A percentile compares a stretch with the other conserved stretches of the same genome.
Conservation (phyloP, 306 rosid genomes). For the Malus sieversii region DNA sequence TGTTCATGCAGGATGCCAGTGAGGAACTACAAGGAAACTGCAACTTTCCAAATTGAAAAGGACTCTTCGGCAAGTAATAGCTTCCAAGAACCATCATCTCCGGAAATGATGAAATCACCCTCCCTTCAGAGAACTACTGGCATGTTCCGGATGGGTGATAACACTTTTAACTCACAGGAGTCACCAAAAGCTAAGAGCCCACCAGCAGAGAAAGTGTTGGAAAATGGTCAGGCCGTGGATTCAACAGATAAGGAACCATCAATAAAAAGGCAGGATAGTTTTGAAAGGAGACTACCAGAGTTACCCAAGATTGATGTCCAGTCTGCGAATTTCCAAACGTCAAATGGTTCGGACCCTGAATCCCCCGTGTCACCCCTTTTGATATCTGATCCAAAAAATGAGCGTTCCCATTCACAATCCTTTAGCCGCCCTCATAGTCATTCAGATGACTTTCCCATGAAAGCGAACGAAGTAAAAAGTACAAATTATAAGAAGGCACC, state of each 20-base stretch:
- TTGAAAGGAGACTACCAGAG: constrained; percentile 91
- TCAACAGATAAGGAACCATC: constrained; percentile 74
- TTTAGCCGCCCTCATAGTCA: constrained; percentile 90
- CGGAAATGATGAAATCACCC: constrained; percentile 89
- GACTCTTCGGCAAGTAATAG: constrained; percentile 85
- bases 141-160: constrained; percentile 56
- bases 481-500: constrained; percentile 56
- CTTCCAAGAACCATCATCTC: constrained; percentile 91
- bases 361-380: constrained; percentile 95
- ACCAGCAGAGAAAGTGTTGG: constrained; percentile 74
- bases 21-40: constrained; percentile 80
- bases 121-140: constrained; percentile 83
- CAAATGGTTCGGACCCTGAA: constrained; percentile 94
- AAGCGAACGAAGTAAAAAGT: constrained; percentile 40
- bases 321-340: constrained; percentile 51
- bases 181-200: constrained; percentile 80
- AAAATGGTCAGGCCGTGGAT: constrained; percentile 77
- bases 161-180: constrained; percentile 61
- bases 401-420: constrained; percentile 97
- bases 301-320: constrained; percentile 94
- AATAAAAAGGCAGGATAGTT: constrained; percentile 90
- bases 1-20: constrained; percentile 73
- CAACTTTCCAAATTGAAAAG: constrained; percentile 90
- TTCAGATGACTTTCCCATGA: constrained; percentile 58
- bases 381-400: constrained; percentile 94